Percentiles rank a stretch among this genome's conserved stretches.
Conservation (phyloP, 805 yeast genomes). For the Wickerhamomyces strasburgensis region DNA sequence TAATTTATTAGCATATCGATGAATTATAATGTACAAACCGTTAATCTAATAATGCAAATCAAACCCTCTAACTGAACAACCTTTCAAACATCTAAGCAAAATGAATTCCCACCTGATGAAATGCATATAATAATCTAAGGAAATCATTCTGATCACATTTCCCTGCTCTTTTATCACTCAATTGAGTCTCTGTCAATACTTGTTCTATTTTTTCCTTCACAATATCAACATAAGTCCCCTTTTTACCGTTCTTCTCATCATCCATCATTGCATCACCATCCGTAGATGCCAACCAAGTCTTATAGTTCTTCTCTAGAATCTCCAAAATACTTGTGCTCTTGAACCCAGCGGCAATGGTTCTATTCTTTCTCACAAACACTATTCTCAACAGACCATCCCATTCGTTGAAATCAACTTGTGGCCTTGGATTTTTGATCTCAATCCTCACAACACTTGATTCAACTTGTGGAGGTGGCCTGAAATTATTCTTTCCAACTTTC, state of each 20-base stretch:
- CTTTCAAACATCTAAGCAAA: slow-evolving; percentile 53
- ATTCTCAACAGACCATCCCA: slow-evolving; percentile 96
- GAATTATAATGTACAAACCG: slow-evolving; percentile 15
- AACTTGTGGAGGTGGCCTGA: slow-evolving; percentile 97
- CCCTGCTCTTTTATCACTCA: slow-evolving; percentile 82
- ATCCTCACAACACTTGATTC: slow-evolving; percentile 94
- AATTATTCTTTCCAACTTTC: slow-evolving; percentile 96
- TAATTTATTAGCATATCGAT: neutral
- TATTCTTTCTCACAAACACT: slow-evolving; percentile 88
- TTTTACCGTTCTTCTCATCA: slow-evolving; percentile 34
- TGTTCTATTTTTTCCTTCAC: slow-evolving; percentile 67
- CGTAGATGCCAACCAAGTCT: slow-evolving; percentile 58
- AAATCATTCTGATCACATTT: slow-evolving; percentile 96
- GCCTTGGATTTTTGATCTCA: slow-evolving; percentile 88
- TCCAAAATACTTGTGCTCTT: slow-evolving; percentile 74
- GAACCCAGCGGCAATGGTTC: slow-evolving; percentile 90
- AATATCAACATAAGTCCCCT: slow-evolving; percentile 33
- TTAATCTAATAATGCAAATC: neutral
- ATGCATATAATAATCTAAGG: slow-evolving; percentile 77
- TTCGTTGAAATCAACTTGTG: slow-evolving; percentile 88
- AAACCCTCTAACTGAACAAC: neutral
- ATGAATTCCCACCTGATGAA: slow-evolving; percentile 95
- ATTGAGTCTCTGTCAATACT: slow-evolving; percentile 75
- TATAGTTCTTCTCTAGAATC: slow-evolving; percentile 83
- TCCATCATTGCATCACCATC: slow-evolving; percentile 37